Conservation (phyloP, 768 basidiomycete genomes). For the Podaxis sp. region DNA sequence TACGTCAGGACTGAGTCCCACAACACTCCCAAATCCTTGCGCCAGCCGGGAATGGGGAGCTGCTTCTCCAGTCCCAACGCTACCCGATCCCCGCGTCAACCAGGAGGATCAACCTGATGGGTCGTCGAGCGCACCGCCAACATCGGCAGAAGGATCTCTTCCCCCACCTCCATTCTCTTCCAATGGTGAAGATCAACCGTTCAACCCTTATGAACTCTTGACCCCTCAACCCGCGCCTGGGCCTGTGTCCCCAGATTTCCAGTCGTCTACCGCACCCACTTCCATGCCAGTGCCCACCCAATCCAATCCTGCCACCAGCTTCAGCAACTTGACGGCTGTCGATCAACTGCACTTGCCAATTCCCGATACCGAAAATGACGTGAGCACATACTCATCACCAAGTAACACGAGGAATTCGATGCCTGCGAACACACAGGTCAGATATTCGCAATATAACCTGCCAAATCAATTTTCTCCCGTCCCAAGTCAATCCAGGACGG, state of each 20-base stretch:
- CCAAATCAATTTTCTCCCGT: neutral
- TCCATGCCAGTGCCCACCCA: neutral
- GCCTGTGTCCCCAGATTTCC: neutral
- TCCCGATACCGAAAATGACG: neutral
- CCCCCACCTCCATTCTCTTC: slow-evolving; percentile 3
- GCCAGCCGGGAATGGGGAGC: neutral
- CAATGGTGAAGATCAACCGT: neutral
- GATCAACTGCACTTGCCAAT: neutral
- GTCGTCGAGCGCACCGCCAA: neutral
- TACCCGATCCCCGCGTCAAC: neutral
- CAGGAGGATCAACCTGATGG: neutral
- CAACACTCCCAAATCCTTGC: neutral
- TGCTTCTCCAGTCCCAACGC: neutral
- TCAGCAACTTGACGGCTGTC: neutral
- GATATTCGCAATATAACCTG: neutral
- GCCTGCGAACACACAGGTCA: neutral
- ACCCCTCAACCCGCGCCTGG: neutral
- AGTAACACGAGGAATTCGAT: neutral
- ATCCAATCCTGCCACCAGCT: neutral
- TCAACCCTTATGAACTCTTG: neutral
- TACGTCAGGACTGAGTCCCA: neutral
- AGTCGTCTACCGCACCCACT: neutral
- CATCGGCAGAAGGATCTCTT: neutral
- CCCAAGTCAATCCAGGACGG: neutral
- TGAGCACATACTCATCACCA: neutral